Conservation (phyloP, 2,329 filamentous ascomycete species). For the Calonectria honghensis region DNA sequence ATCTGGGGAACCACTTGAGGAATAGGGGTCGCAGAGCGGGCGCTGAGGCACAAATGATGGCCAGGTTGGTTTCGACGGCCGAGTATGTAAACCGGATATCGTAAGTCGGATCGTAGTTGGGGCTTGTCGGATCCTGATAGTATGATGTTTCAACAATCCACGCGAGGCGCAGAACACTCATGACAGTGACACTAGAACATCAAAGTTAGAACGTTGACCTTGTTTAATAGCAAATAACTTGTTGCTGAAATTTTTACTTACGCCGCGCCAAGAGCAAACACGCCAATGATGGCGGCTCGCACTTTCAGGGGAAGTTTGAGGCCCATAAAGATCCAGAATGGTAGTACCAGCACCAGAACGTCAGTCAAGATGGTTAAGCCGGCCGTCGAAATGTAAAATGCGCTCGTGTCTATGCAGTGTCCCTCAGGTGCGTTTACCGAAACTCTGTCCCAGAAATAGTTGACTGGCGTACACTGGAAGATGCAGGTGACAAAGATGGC, state of each 20-base stretch:
- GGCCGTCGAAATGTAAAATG: slow-evolving; percentile 59
- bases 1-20: slow-evolving; percentile 58
- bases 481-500: slow-evolving; percentile 60
- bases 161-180: slow-evolving; percentile 59
- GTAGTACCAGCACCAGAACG: slow-evolving; percentile 62
- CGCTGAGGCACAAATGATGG: slow-evolving; percentile 61
- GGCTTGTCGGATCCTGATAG: slow-evolving; percentile 27
- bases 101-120: slow-evolving; percentile 50
- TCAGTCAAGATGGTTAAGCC: slow-evolving; percentile 64
- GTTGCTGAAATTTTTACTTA: slow-evolving; percentile 51
- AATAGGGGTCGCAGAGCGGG: slow-evolving; percentile 61
- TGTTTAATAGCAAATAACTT: background rate
- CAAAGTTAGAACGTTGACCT: slow-evolving; percentile 8
- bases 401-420: slow-evolving; percentile 59
- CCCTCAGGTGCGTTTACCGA: slow-evolving; percentile 18
- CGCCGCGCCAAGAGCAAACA: slow-evolving; percentile 63
- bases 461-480: slow-evolving; percentile 63
- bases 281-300: slow-evolving; percentile 62
- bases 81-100: slow-evolving; percentile 59
- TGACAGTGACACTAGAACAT: slow-evolving; percentile 56
- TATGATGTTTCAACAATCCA: slow-evolving; percentile 51
- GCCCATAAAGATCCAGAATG: slow-evolving; percentile 63
- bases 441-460: slow-evolving; percentile 40
- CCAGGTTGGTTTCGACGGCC: slow-evolving; percentile 61
- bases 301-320: slow-evolving; percentile 61